phyloP scores from a whole-genome alignment of 495 filamentous ascomycete species.

The Aeminium ludgeri region DNA sequence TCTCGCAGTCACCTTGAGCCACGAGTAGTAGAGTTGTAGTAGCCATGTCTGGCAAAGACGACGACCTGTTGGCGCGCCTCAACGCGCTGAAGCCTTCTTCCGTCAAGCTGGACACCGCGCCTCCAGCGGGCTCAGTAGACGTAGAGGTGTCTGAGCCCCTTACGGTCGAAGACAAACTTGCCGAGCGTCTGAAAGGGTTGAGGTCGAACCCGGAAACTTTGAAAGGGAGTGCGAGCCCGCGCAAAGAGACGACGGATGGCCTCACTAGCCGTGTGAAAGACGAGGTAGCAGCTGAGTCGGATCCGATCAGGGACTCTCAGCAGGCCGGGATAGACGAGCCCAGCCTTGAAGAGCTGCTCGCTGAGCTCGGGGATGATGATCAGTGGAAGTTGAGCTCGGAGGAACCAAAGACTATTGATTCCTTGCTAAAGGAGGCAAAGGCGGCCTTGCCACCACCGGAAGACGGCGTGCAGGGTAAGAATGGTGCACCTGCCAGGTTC shows the following conservation, averaged over 20 bases:
- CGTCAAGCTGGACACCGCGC: conserved; percentile 12
- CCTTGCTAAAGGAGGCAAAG: conserved; percentile 19
- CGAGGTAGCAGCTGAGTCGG: conserved; percentile 6
- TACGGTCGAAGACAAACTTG: conserved; percentile 13
- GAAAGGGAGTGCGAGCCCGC: not conserved
- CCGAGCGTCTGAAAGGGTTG: conserved; percentile 20
- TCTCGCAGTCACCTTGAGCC: too few species aligned
- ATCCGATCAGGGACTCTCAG: conserved; percentile 10
- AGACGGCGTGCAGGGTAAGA: not conserved
- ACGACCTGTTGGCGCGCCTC: conserved; percentile 24
- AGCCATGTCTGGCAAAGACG: conserved; percentile 14
- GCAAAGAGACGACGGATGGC: not conserved
- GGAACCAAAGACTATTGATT: conserved; percentile 19
- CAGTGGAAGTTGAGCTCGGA: conserved; percentile 17
- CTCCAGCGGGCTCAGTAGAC: conserved; percentile 4
- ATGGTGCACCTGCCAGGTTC: not conserved
- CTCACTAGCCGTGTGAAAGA: conserved; percentile 3
- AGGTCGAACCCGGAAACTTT: not conserved
- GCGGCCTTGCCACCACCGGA: conserved; percentile 11
- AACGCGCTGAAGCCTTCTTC: conserved; percentile 24
- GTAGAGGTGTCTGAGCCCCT: conserved; percentile 3
- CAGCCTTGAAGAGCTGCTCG: conserved; percentile 25
- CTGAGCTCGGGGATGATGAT: conserved; percentile 23
- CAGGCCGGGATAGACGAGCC: conserved; percentile 18
- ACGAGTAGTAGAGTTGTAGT: not conserved